These are phyloP conservation scores for Nicotiana sylvestris DNA, from an alignment of 257 asterid genomes.

Conservation along the genomic window DNA sequence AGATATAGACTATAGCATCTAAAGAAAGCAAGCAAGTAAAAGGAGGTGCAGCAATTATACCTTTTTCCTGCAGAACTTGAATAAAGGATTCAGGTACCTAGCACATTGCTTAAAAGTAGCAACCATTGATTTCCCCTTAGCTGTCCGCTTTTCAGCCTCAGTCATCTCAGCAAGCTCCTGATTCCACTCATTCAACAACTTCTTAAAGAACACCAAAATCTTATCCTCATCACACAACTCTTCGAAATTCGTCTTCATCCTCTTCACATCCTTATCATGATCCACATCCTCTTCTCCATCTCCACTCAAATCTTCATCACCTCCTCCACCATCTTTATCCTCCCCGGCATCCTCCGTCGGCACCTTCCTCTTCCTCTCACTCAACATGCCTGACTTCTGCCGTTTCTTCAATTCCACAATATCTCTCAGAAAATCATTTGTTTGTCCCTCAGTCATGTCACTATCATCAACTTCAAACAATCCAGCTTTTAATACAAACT, in stretches of 20 bases:
- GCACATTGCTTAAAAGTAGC: slow-evolving; percentile 98
- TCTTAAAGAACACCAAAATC: slow-evolving; percentile 92
- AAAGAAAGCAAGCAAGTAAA: background rate
- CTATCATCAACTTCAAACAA: slow-evolving; percentile 79
- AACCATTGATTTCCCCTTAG: slow-evolving; percentile 89
- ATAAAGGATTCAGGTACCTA: slow-evolving; percentile 78
- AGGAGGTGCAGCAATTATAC: slow-evolving; percentile 16
- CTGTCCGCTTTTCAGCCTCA: slow-evolving; percentile 86
- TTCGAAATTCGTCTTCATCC: slow-evolving; percentile 71
- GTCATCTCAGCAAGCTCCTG: slow-evolving; percentile 86
- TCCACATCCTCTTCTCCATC: slow-evolving; percentile 66
- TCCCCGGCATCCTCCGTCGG: slow-evolving; percentile 54
- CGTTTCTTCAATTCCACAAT: slow-evolving; percentile 87
- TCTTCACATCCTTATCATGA: slow-evolving; percentile 77
- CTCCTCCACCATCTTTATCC: slow-evolving; percentile 78
- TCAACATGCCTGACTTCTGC: slow-evolving; percentile 76
- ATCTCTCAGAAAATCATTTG: slow-evolving; percentile 85
- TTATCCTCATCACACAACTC: slow-evolving; percentile 91
- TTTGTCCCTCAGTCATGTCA: slow-evolving; percentile 98
- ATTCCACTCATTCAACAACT: slow-evolving; percentile 86
- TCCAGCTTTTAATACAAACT: slow-evolving; percentile 74
- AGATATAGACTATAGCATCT: background rate
- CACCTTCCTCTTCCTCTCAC: slow-evolving; percentile 75
- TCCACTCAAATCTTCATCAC: slow-evolving; percentile 76
- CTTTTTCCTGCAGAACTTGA: slow-evolving; percentile 98